These are phyloP conservation scores for Clavariopsis aquatica DNA, from an alignment of 495 filamentous ascomycete species.

Conservation along the genomic window DNA sequence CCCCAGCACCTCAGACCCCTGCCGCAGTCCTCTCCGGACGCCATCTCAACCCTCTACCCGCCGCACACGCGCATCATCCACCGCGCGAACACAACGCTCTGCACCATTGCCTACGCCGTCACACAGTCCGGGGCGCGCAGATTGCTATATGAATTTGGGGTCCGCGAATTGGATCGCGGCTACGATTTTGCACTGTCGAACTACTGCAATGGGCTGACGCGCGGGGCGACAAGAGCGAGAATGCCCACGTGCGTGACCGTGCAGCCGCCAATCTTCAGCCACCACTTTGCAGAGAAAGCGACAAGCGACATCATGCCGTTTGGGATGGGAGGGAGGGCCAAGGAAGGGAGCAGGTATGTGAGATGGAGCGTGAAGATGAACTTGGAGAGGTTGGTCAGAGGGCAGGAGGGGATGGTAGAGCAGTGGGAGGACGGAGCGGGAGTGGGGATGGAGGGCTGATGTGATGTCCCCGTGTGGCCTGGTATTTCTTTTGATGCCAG, in stretches of 20 bases:
- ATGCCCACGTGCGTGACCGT: conserved; percentile 49
- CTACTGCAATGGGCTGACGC: conserved; percentile 47
- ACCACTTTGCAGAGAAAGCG: conserved; percentile 47
- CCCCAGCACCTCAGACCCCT: conserved; percentile 30
- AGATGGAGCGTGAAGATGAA: conserved; percentile 55
- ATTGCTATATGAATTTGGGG: conserved; percentile 52
- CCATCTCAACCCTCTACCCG: conserved; percentile 21
- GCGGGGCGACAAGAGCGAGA: conserved; percentile 18
- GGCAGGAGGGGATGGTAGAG: conserved; percentile 21
- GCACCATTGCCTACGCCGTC: conserved; percentile 58
- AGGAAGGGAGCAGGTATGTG: conserved; percentile 49
- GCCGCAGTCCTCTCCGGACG: conserved; percentile 16
- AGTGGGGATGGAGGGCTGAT: background rate
- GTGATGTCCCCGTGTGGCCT: no score
- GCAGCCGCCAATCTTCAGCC: conserved; percentile 52
- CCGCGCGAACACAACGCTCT: conserved; percentile 50
- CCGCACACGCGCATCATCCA: conserved; percentile 50
- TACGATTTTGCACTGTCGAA: conserved; percentile 54
- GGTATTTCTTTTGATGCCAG: no score
- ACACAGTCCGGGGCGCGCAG: conserved; percentile 56
- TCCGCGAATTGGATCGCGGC: conserved; percentile 46
- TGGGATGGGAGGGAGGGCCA: conserved; percentile 40
- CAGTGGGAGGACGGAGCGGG: conserved; percentile 23
- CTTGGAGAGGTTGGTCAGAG: conserved; percentile 39
- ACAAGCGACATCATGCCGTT: conserved; percentile 48